Evolutionary conservation across 345 rosid genomes (phyloP), one percentile per base, ranked within the genome.

Genomic region (Lumnitzera racemosa): DNA sequence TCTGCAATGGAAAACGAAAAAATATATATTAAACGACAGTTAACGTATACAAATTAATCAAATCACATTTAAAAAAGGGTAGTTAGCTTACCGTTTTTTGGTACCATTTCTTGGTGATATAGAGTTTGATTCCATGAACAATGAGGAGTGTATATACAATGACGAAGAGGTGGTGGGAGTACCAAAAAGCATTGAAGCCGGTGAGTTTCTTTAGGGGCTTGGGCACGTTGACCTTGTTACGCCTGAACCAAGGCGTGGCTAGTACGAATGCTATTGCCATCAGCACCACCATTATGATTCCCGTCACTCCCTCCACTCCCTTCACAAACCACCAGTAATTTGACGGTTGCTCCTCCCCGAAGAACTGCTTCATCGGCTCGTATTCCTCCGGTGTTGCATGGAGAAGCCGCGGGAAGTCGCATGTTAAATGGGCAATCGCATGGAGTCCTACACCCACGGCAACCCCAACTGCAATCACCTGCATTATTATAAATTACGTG

Each of bases 181-280:
- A 90, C 97, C 97, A 90, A 63, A 90, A 90, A 51, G 95, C 96
- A 56, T 90, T 90, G 67, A 90, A 90, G 27, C 97, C 97, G 0
- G 97, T 85, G 49, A 90, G 83, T 67, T 72, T 88, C 70, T 80
- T 83, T 10, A 90, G 75, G 27, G 79, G 77, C 1, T 72, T 86
- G 31, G 97, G 97, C 20, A 85, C 58, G 61, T 87, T 85, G 65
- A 90, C 79, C 77, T 68, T 82, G 83, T 72, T 87, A 15, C 96
- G 77, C 64, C 97, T 75, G 49, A 90, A 87, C 97, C 96, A 90
- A 15, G 92, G 97, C 6, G 95, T 83, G 27, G 97, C 97, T 6
- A 90, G 70, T 11, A 90, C 83, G 65, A 87, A 90, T 0, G 96
- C 97, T 58, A 87, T 83, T 36, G 78, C 78, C 97, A 90, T 90